Conservation (phyloP, 2,329 filamentous ascomycete species). For the Fusarium poae region DNA sequence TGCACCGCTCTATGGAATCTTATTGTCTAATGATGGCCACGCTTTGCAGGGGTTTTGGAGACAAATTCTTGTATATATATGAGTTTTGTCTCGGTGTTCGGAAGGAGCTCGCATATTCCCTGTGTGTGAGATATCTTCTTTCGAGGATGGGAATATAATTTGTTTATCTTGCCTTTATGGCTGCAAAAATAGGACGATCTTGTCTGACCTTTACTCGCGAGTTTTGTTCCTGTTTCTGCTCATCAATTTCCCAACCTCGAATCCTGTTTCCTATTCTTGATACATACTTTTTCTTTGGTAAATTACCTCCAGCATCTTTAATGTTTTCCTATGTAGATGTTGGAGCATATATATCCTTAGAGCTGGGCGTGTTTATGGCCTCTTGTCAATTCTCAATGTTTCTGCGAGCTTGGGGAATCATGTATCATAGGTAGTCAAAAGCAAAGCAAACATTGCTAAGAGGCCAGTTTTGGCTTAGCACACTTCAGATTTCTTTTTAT, state of each 20-base stretch:
- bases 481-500: constrained; percentile 8
- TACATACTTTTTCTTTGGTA: constrained; percentile 22
- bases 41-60: constrained; percentile 48
- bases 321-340: constrained; percentile 9
- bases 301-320: constrained; percentile 5
- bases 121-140: constrained; percentile 47
- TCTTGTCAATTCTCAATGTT: constrained; percentile 50
- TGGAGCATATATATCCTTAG: constrained; percentile 16
- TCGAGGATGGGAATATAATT: constrained; percentile 52
- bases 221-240: constrained; percentile 37
- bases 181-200: constrained; percentile 47
- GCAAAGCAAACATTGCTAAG: constrained; percentile 52
- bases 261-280: constrained; percentile 40
- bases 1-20: constrained; percentile 51
- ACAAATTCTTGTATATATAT: constrained; percentile 48
- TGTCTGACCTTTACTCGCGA: constrained; percentile 44
- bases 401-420: constrained; percentile 46
- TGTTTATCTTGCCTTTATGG: constrained; percentile 46
- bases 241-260: constrained; percentile 42
- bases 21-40: constrained; percentile 50
- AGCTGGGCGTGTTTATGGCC: constrained; percentile 57
- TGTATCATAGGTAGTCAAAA: constrained; percentile 49
- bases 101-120: constrained; percentile 44
- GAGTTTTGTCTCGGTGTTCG: constrained; percentile 49
- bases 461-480: constrained; percentile 58